phyloP scores from a whole-genome alignment of 352 stramenopile genomes.

The Aphanomyces cochlioides region DNA sequence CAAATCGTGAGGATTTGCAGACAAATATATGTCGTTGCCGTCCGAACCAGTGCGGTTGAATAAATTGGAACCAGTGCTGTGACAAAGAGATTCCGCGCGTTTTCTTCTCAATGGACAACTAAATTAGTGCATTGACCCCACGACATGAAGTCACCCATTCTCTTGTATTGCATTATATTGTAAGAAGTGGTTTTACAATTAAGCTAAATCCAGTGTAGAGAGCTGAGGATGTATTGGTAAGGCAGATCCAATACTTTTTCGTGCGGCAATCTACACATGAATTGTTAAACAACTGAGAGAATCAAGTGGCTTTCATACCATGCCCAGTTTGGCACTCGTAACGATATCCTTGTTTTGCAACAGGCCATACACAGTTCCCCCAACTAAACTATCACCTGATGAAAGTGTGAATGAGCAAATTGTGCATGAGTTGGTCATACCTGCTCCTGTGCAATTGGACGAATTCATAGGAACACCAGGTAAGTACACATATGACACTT shows the following conservation, averaged over 20 bases:
- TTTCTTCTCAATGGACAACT: too few species aligned
- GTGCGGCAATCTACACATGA: constrained; percentile 42
- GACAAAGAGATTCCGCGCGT: too few species aligned
- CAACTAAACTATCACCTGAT: constrained; percentile 68
- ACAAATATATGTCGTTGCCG: too few species aligned
- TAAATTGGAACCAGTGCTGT: too few species aligned
- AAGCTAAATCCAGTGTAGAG: constrained; percentile 31
- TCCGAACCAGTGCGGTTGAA: too few species aligned
- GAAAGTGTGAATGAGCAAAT: constrained; percentile 19
- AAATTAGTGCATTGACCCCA: too few species aligned
- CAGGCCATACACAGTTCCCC: constrained; percentile 71
- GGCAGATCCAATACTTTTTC: constrained; percentile 59
- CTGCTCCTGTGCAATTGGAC: constrained; percentile 69
- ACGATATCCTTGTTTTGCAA: constrained; percentile 57
- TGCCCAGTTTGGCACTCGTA: constrained; percentile 65
- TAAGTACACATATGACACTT: constrained; percentile 60
- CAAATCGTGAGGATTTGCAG: too few species aligned
- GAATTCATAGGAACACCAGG: constrained; percentile 53
- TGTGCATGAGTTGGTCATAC: constrained; percentile 32
- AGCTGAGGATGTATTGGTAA: constrained; percentile 62
- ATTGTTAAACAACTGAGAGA: too few species aligned
- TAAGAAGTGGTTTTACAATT: neutral
- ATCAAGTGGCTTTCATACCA: constrained; percentile 32
- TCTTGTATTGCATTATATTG: too few species aligned
- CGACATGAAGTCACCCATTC: too few species aligned